A percentile compares a stretch with the other conserved stretches of the same genome.
phyloP scores from a whole-genome alignment of 129 eudicot genomes.

The Erigeron canadensis region DNA sequence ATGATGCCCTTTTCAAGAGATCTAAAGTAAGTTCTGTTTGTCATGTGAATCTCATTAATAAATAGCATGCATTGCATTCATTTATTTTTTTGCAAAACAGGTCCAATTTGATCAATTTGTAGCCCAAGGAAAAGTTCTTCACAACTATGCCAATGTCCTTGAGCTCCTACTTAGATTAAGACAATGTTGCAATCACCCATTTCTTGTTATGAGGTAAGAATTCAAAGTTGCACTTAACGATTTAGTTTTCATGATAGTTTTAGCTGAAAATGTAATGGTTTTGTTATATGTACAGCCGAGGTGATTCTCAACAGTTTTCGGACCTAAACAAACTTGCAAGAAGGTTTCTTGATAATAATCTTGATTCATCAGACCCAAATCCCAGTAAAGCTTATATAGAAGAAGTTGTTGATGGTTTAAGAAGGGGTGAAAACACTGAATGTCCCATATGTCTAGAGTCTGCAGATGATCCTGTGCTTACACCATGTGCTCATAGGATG shows the following conservation, averaged over 20 bases:
- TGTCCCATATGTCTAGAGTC: conserved; percentile 94
- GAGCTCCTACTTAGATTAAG: conserved; percentile 81
- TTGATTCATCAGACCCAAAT: conserved; percentile 38
- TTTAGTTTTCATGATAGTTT: not conserved
- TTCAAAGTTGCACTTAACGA: not conserved
- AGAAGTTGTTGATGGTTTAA: conserved; percentile 69
- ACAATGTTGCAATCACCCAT: conserved; percentile 93
- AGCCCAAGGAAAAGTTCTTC: conserved; percentile 93
- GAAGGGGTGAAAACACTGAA: conserved; percentile 61
- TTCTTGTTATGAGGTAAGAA: conserved; percentile 77
- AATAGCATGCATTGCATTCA: not conserved
- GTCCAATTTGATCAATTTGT: conserved; percentile 86
- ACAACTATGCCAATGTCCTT: conserved; percentile 84
- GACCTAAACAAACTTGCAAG: conserved; percentile 63
- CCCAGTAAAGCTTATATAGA: conserved; percentile 75
- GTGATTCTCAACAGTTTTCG: conserved; percentile 55
- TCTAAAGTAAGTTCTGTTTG: conserved; percentile 55
- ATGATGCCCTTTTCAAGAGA: conserved; percentile 80
- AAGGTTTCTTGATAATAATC: conserved; percentile 48
- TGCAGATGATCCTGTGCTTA: conserved; percentile 82
- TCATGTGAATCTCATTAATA: not conserved
- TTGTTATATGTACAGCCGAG: conserved; percentile 43
- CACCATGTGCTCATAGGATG: conserved; percentile 88
- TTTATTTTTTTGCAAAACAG: conserved; percentile 39
- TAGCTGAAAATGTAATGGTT: not conserved